Base-by-base conservation (phyloP, 768 basidiomycete genomes). In the Termitomyces sp. region DNA sequence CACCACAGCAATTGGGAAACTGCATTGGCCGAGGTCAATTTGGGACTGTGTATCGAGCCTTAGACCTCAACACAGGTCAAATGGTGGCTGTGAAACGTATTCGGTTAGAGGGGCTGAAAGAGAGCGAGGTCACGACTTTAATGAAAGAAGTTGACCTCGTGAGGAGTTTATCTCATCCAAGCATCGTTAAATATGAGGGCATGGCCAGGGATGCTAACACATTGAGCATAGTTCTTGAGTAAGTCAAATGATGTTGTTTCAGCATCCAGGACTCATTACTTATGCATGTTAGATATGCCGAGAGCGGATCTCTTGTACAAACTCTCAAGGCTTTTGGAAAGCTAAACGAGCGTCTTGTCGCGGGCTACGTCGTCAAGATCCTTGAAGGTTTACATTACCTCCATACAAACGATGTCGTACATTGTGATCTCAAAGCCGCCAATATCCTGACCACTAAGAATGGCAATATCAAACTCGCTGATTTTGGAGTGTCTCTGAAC, bases 1-100 rank as follows among this genome's bases (percentile, higher is more conserved):
- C 32, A 44, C 55, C 63, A 31, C 67, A 98, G 96, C 94, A 96
- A 94, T 79, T 99, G 20, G 96, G 96, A 31, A 95, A 97, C 71
- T 95, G 93, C 69, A 96, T 99, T 61, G 96, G 96, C 2, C 86
- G 91, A 49, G 96, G 96, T 8, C 96, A 98, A 74, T 98, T 98
- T 70, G 96, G 96, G 29, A 85, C 94, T 9, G 96, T 98, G 6
- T 98, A 96, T 70, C 85, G 93, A 14, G 95, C 96, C 13, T 78
- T 99, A 57, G 95, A 99, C 69, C 74, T 98, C 69, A 88, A 89
- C 61, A 94, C 90, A 1, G 96, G 96, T 16, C 92, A 96, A 71
- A 96, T 92, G 85, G 94, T 96, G n/a, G 96, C 96, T n/a, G 93
- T 98, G 52, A 99, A 99, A 75, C 87, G 93, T 31, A 96, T 99